These are phyloP conservation scores for Cinnamomum micranthum DNA, from an alignment of 164 flowering plant genomes.

Conservation along the genomic window DNA sequence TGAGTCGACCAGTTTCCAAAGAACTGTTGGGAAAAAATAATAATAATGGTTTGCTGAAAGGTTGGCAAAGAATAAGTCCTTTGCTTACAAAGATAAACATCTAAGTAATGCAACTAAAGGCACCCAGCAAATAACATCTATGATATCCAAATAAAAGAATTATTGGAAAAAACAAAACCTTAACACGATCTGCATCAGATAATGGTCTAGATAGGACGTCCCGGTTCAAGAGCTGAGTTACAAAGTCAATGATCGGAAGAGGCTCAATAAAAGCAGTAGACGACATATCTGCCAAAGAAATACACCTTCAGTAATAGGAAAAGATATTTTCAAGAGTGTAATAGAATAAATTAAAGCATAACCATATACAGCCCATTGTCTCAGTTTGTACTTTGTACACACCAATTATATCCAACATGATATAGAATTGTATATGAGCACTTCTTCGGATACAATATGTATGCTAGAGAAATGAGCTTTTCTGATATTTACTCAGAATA, in stretches of 20 bases:
- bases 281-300: constrained; percentile 61
- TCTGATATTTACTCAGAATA: too few species aligned
- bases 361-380: too few species aligned
- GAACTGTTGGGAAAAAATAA: too few species aligned
- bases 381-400: too few species aligned
- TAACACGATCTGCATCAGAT: constrained; percentile 86
- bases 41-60: too few species aligned
- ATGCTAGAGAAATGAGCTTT: too few species aligned
- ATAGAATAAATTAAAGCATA: not conserved
- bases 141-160: not conserved
- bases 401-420: too few species aligned
- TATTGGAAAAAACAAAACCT: constrained; percentile 36
- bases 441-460: too few species aligned
- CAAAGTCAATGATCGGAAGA: constrained; percentile 86
- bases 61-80: too few species aligned
- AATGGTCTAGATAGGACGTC: constrained; percentile 69
- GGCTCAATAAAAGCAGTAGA: constrained; percentile 98
- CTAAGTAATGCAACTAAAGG: not conserved
- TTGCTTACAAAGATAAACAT: not conserved
- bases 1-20: too few species aligned
- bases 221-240: constrained; percentile 61
- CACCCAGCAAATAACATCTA: not conserved
- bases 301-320: not conserved
- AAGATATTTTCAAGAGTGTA: not conserved
- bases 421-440: too few species aligned